Conservation (phyloP, 208 protist species). For the Crithidia fasciculata region DNA sequence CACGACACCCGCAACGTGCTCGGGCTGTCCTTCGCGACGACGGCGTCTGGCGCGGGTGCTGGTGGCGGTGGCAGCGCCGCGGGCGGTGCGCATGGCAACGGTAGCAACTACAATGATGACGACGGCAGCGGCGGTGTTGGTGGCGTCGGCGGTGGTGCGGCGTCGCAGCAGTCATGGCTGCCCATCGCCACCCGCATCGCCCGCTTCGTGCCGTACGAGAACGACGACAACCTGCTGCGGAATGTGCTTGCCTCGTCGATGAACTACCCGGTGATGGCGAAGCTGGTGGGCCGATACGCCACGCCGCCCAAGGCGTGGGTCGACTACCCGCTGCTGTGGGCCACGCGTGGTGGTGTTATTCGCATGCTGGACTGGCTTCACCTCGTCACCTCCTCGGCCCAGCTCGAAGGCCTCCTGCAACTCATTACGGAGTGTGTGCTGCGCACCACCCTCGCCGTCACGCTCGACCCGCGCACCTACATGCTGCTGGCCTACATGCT, state of each 20-base stretch:
- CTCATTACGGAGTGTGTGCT: slow-evolving; percentile 56
- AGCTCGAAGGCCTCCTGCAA: slow-evolving; percentile 55
- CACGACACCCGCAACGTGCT: slow-evolving; percentile 16
- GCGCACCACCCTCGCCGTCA: slow-evolving; percentile 43
- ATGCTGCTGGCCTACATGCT: slow-evolving; percentile 68
- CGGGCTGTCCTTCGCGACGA: slow-evolving; percentile 13
- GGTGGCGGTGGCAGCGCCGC: not conserved
- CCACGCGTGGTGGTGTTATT: slow-evolving; percentile 59
- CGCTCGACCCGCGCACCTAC: slow-evolving; percentile 69
- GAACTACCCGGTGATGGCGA: slow-evolving; percentile 55
- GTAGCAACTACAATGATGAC: not conserved
- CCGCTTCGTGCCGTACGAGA: slow-evolving; percentile 74
- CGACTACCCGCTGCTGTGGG: slow-evolving; percentile 75
- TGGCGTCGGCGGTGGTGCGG: not conserved
- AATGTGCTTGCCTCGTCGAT: slow-evolving; percentile 48
- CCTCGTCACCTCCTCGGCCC: slow-evolving; percentile 36
- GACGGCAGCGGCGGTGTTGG: not conserved
- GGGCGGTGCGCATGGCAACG: not conserved
- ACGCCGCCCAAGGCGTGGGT: slow-evolving; percentile 73
- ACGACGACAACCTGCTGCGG: slow-evolving; percentile 52
- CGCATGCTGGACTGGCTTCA: slow-evolving; percentile 80
- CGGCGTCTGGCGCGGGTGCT: not conserved
- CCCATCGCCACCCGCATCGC: slow-evolving; percentile 66
- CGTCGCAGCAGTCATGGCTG: not conserved
- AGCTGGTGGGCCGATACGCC: slow-evolving; percentile 70